Conservation (phyloP, 441 rosid species). For the Sinapis alba region DNA sequence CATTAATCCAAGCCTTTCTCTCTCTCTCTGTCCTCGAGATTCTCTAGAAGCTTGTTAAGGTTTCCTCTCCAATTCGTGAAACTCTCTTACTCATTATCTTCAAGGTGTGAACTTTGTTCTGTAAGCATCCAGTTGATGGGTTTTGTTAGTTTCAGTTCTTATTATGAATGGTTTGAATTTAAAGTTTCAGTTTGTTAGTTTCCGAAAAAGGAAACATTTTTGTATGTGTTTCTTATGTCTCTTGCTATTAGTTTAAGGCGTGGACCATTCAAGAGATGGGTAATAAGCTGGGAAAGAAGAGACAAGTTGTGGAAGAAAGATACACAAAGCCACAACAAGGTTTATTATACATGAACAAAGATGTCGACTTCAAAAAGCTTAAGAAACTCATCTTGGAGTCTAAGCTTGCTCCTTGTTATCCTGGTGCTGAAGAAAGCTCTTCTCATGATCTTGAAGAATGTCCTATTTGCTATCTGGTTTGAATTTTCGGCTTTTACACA, state of each 20-base stretch:
- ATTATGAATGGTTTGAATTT: not conserved
- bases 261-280: slow-evolving; percentile 54
- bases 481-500: slow-evolving; percentile 24
- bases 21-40: not conserved
- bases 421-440: slow-evolving; percentile 90
- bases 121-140: not conserved
- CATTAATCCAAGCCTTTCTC: not conserved
- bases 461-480: slow-evolving; percentile 90
- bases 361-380: slow-evolving; percentile 93
- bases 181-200: not conserved
- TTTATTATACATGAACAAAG: slow-evolving; percentile 77
- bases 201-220: not conserved
- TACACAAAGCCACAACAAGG: slow-evolving; percentile 79
- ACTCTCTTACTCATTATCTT: not conserved
- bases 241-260: slow-evolving; percentile 5
- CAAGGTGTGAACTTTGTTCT: not conserved
- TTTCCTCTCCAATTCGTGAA: not conserved
- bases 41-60: slow-evolving; percentile 7
- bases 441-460: slow-evolving; percentile 78
- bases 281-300: slow-evolving; percentile 82
- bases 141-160: not conserved
- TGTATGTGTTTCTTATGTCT: slow-evolving; percentile 1
- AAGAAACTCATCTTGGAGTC: slow-evolving; percentile 91
- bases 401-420: slow-evolving; percentile 98
- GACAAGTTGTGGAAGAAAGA: slow-evolving; percentile 80